phyloP scores from a whole-genome alignment of 75 land plant genomes.

The Isoetes taiwanensis region DNA sequence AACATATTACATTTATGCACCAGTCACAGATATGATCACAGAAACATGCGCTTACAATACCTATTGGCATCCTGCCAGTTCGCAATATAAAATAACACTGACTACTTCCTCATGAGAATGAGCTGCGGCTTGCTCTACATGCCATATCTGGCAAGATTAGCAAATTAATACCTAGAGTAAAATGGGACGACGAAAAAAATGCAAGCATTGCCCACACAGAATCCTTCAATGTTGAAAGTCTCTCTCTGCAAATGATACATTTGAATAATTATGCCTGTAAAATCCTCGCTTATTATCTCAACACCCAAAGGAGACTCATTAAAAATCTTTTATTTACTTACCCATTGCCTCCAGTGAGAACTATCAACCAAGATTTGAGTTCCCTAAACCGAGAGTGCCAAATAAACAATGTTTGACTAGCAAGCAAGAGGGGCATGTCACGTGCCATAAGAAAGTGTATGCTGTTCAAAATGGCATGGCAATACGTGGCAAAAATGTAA shows the following conservation, averaged over 20 bases:
- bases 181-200: too few species aligned
- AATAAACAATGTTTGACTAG: conserved; percentile 35
- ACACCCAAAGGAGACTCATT: not conserved
- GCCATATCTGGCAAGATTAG: too few species aligned
- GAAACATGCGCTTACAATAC: too few species aligned
- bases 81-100: too few species aligned
- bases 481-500: conserved; percentile 42
- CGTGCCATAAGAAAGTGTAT: conserved; percentile 18
- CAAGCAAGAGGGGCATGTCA: conserved; percentile 12
- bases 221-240: conserved; percentile 41
- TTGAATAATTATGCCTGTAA: conserved; percentile 49
- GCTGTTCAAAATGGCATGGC: conserved; percentile 16
- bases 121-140: too few species aligned
- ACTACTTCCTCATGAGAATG: too few species aligned
- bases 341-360: conserved; percentile 44
- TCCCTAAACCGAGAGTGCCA: conserved; percentile 56
- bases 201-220: conserved; percentile 62
- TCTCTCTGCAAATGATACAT: conserved; percentile 58
- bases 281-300: not conserved
- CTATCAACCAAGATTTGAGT: conserved; percentile 62
- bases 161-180: too few species aligned
- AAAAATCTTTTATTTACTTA: conserved; percentile 8
- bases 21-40: too few species aligned
- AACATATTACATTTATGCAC: too few species aligned
- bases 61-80: too few species aligned